Evolutionary conservation across 2,329 filamentous ascomycete species (phyloP), one percentile per base, ranked within the genome.

Genomic region (Hypoxylon sp.): DNA sequence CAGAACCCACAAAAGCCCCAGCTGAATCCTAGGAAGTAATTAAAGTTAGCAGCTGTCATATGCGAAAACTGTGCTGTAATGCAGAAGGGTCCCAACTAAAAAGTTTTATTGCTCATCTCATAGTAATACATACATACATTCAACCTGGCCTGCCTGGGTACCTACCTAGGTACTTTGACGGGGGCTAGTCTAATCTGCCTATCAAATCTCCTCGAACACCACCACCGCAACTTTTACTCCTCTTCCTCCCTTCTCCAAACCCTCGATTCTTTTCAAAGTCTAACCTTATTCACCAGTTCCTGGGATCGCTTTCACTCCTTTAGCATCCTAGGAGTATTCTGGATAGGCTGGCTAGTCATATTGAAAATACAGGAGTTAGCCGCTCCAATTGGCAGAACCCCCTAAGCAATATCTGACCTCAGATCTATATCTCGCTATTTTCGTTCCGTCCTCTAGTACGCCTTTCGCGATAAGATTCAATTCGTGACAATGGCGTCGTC

Each of bases 401-500:
- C 59, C 22, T 39, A 24, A 37, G 47, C 24, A 39, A 60, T 57
- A 48, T 66, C 53, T 61, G 47, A 65, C 58, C 39, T 68, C 61
- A 24, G 51, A 60, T 59, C 46, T 39, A 37, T 35, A 33, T 52
- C 59, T 31, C 14, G 42, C 37, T 26, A 57, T 35, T 47, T 24
- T 46, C 24, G 31, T 39, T 26, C 29, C 46, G 39, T 54, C 35
- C 50, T 42, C 29, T 52, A 44, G 9, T 44, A 17, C n/a, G 39
- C 17, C 51, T 53, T 26, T 48, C 29, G 29, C 37, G 44, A 53
- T 42, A 39, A 33, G n/a, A 54, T 51, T 33, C 10, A 59, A 46
- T 48, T 35, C 13, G 57, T 71, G 71, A 78, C 33, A 74, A 86
- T 86, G 84, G 78, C 84, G 44, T 78, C 76, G 63, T 77, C 82